Evolutionary conservation across 2,329 filamentous ascomycete species (phyloP), one percentile per base, ranked within the genome.

Genomic region (Paraconiothyrium sp.): DNA sequence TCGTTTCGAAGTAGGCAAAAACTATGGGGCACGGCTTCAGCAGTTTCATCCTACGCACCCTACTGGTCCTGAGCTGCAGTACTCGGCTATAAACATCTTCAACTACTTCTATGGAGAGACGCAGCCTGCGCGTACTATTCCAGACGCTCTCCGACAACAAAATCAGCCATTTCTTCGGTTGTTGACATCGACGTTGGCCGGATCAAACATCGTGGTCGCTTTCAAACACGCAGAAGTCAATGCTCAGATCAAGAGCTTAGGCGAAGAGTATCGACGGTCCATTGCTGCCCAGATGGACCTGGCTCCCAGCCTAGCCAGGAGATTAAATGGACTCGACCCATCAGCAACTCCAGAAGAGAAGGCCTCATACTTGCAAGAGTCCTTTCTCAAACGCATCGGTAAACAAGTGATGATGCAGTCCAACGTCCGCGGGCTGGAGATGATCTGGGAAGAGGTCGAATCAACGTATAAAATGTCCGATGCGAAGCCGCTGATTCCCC

Each of bases 71-170:
- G 50, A 48, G 1, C 55, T 75, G 2, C 69, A 65, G 2, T 76
- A 77, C 57, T 74, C 73, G 46, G 76, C 76, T 4, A 58, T 76
- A 1, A 69, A 71, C 32, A 56, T 77, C 1, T 78, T 75, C 62
- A 72, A 67, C 13, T 56, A 75, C 13, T 73, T 76, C 13, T 67
- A 70, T 39, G 61, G 60, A 8, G 54, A 60, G 7, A 59, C 54
- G 6, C 30, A 57, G 35, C 27, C 54, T 14, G 61, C 66, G 20
- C 50, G 71, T 20, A 54, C 62, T 0, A 32, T 72, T 3, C 55
- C 62, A 7, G 61, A 73, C 8, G 43, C 62, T 7, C 54, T 72
- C 10, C 58, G 61, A 44, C n/a, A 66, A 22, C 60, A 77, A 48
- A 67, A 68, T 44, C 60, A 57, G 7, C 76, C 76, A 16, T 76